Conservation (phyloP, 208 protist genomes). For the Acanthamoeba royreba region DNA sequence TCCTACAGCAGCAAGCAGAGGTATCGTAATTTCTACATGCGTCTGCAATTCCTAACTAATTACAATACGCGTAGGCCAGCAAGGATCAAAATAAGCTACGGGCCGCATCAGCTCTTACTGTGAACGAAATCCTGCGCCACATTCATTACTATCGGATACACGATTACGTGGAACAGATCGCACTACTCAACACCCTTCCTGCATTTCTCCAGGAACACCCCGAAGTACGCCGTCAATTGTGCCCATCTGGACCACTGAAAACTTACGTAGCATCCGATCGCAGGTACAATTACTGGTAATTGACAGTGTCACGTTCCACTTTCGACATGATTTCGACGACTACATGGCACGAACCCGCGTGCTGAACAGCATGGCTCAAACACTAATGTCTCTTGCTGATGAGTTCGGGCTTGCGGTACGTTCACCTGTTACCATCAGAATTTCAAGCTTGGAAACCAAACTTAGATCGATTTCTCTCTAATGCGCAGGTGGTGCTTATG, state of each 20-base stretch:
- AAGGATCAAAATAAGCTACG: background rate
- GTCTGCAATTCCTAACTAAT: background rate
- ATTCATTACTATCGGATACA: slow-evolving; percentile 72
- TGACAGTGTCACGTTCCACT: slow-evolving; percentile 76
- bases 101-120: background rate
- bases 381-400: slow-evolving; percentile 45
- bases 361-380: slow-evolving; percentile 63
- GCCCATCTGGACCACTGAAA: background rate
- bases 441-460: background rate
- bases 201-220: slow-evolving; percentile 58
- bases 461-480: background rate
- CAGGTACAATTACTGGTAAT: slow-evolving; percentile 63
- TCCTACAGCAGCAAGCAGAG: background rate
- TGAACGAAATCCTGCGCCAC: slow-evolving; percentile 11
- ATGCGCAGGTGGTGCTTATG: slow-evolving; percentile 65
- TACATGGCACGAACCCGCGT: slow-evolving; percentile 62
- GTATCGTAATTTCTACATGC: background rate
- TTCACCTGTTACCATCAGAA: background rate
- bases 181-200: slow-evolving; percentile 54
- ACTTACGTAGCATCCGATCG: background rate
- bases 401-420: slow-evolving; percentile 44
- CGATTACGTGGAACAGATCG: slow-evolving; percentile 69
- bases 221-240: slow-evolving; percentile 27
- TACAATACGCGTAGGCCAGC: background rate
- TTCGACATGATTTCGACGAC: slow-evolving; percentile 69